These are phyloP conservation scores for Hirsutella rhossiliensis DNA, from an alignment of 2,329 filamentous ascomycete species.

Conservation along the genomic window DNA sequence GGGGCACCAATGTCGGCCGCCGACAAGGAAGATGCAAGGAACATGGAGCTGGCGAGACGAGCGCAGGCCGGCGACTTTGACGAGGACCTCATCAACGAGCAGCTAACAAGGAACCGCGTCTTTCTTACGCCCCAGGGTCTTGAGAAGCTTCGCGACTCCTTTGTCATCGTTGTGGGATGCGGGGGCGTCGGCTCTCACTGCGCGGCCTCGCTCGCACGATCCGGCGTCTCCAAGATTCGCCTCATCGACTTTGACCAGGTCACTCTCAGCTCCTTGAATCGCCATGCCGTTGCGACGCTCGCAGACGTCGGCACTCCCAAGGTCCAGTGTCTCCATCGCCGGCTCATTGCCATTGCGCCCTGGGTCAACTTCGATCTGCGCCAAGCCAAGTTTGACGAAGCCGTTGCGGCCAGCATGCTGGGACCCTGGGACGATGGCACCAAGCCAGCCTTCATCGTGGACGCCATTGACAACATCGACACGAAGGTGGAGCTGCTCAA, in stretches of 20 bases:
- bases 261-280: constrained; percentile 82
- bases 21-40: constrained; percentile 50
- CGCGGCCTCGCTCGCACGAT: constrained; percentile 72
- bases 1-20: constrained; percentile 35
- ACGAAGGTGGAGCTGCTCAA: constrained; percentile 85
- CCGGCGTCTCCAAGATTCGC: constrained; percentile 76
- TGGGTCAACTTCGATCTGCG: constrained; percentile 85
- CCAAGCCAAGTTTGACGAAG: constrained; percentile 69
- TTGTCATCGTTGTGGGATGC: constrained; percentile 82
- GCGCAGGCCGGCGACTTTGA: constrained; percentile 54
- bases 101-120: constrained; percentile 83
- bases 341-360: constrained; percentile 76
- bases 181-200: constrained; percentile 94
- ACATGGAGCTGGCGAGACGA: constrained; percentile 43
- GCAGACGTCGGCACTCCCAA: constrained; percentile 90
- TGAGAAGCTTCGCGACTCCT: constrained; percentile 64
- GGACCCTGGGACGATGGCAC: constrained; percentile 50
- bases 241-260: constrained; percentile 98
- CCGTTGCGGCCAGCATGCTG: constrained; percentile 54
- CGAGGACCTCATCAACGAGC: constrained; percentile 81
- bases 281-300: constrained; percentile 90
- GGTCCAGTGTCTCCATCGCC: constrained; percentile 68
- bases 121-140: constrained; percentile 81
- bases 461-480: constrained; percentile 97
- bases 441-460: constrained; percentile 78